Evolutionary conservation across 2,329 filamentous ascomycete species (phyloP).

Genomic region (Hortaea sp.): DNA sequence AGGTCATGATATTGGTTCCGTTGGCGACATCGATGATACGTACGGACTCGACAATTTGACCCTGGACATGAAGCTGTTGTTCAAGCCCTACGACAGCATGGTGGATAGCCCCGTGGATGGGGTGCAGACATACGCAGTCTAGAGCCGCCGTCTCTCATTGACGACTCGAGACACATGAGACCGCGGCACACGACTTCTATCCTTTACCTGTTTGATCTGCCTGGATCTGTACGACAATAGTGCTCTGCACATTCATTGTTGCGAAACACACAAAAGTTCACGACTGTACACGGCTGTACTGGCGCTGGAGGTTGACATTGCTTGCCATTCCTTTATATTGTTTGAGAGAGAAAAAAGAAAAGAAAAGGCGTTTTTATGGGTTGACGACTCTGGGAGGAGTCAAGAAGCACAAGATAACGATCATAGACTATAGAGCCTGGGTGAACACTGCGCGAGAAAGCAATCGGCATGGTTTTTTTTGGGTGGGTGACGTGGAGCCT

Average conservation of each 20-base stretch:
- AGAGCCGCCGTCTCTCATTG: background rate
- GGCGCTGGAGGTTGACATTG: background rate
- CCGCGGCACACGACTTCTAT: background rate
- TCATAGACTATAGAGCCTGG: conserved; percentile 4
- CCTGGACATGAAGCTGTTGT: conserved; percentile 61
- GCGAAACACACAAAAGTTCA: background rate
- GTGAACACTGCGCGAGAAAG: background rate
- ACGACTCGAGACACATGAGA: background rate
- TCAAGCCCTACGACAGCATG: conserved; percentile 45
- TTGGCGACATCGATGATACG: conserved; percentile 57
- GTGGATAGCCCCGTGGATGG: conserved; percentile 24
- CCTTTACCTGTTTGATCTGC: background rate
- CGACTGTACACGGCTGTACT: background rate
- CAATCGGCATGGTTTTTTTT: too few species aligned
- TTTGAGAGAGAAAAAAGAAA: background rate
- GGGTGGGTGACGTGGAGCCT: conserved; percentile 2
- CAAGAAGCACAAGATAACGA: conserved; percentile 4
- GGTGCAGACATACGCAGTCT: conserved; percentile 14
- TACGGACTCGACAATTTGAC: conserved; percentile 55
- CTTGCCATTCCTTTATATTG: background rate
- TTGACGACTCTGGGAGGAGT: background rate
- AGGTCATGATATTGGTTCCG: conserved; percentile 58
- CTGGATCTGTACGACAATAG: background rate
- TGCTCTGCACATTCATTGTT: background rate
- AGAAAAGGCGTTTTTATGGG: background rate